Evolutionary conservation across 495 filamentous ascomycete species (phyloP), one percentile per base, ranked within the genome.

Genomic region (Hypoxylon perforatum): DNA sequence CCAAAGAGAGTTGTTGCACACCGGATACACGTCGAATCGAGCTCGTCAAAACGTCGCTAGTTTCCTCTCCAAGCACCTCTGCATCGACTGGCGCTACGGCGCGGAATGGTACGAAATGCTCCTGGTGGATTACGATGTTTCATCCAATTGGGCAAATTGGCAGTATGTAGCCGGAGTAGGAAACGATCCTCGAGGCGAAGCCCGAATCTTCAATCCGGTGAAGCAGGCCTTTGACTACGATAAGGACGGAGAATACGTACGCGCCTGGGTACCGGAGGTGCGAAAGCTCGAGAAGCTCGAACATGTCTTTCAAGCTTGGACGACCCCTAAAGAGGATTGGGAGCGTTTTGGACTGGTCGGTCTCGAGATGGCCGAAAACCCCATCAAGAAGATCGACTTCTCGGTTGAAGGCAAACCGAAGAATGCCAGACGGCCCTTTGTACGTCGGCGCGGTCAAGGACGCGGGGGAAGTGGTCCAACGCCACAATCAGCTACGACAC

Each of bases 101-200:
- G 90, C 88, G 3, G 90, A 93, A 73, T 93, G 89, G 89, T 92
- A 91, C 71, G 90, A 92, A 71, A 82, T 80, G 62, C 69, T 87
- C 57, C 82, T 92, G 10, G 78, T 86, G 28, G 90, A 92, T 69
- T 92, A 92, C 72, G 90, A 93, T 63, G 78, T 90, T 10, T 83
- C 82, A 33, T 87, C 80, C 46, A 92, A 92, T 70, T 93, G 88
- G 89, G 86, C 86, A 36, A 92, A 91, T 67, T 93, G 89, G 90
- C 88, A 91, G 75, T 92, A 92, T 65, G 83, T 86, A 7, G 82
- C 88, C 0, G 90, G 90, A 6, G 89, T 92, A 0, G 90, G 90
- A 18, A 92, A 91, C 70, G 90, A 92, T 68, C 90, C 90, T 0
- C 71, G 87, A 28, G 83, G 85, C 30, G 82, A 88, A 36, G 80